A percentile compares a stretch with the other conserved stretches of the same genome.
Evolutionary conservation across 2,329 filamentous ascomycete genomes (phyloP).

Genomic region (Ilyonectria sp.): DNA sequence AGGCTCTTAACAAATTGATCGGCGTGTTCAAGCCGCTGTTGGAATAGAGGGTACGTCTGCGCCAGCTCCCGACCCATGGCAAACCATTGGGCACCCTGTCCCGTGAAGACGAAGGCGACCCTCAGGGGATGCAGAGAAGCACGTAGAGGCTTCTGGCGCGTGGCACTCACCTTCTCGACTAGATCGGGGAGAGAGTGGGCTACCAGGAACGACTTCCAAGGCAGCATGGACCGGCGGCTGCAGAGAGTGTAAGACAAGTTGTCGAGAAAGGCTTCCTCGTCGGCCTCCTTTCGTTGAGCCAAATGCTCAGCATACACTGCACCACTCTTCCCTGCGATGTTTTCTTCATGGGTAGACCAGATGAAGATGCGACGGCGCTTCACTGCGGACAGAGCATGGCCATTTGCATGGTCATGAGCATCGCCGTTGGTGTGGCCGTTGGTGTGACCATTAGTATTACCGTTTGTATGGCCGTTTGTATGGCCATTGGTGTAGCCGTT

Average conservation of each 20-base stretch:
- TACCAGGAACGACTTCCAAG: conserved; percentile 15
- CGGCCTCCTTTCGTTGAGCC: conserved; percentile 4
- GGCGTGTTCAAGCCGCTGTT: neutral
- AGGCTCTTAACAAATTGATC: conserved; percentile 39
- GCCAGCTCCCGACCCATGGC: conserved; percentile 52
- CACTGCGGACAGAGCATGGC: neutral
- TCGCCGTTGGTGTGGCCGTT: neutral
- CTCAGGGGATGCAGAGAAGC: no score
- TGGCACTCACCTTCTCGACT: neutral
- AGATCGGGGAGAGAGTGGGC: conserved; percentile 17
- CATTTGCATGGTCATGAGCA: no score
- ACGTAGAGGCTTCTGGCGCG: conserved; percentile 20
- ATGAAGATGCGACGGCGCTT: conserved; percentile 22
- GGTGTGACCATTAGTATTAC: neutral
- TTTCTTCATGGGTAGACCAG: conserved; percentile 25
- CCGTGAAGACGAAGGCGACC: conserved; percentile 47
- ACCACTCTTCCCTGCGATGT: conserved; percentile 2
- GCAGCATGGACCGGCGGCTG: conserved; percentile 13
- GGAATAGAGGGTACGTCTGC: conserved; percentile 14
- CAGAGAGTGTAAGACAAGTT: conserved; percentile 26
- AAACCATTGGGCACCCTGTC: conserved; percentile 54
- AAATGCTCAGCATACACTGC: conserved; percentile 10
- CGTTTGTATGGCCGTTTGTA: no score
- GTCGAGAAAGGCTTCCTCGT: conserved; percentile 8
- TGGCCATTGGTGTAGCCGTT: no score